Percentiles rank a stretch among this genome's conserved stretches.
Conservation (phyloP, 1,284 basidiomycete genomes). For the Cutaneotrichosporon curvatum region DNA sequence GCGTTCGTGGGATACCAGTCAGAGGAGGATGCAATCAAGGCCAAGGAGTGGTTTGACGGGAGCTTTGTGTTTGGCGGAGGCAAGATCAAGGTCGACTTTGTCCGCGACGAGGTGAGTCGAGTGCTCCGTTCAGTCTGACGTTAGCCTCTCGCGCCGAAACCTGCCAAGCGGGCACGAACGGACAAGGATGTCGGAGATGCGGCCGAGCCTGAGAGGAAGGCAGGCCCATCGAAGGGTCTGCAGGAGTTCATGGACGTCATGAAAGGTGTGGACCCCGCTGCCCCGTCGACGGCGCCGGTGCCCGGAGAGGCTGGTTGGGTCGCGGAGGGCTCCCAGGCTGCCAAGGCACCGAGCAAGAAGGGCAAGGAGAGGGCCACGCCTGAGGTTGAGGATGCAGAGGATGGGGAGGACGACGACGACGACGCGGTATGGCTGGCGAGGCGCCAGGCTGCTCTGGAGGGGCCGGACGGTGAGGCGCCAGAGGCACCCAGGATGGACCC, state of each 20-base stretch:
- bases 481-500: constrained; percentile 25
- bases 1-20: constrained; percentile 89
- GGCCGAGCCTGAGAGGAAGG: constrained; percentile 9
- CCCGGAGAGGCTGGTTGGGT: constrained; percentile 30
- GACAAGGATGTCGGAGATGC: constrained; percentile 10
- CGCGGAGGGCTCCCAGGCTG: constrained; percentile 20
- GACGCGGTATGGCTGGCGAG: constrained; percentile 61
- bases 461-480: constrained; percentile 10
- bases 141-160: constrained; percentile 14
- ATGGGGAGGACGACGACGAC: constrained; percentile 52
- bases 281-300: constrained; percentile 28
- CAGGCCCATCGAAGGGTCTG: constrained; percentile 58
- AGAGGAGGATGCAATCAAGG: constrained; percentile 65
- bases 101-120: constrained; percentile 57
- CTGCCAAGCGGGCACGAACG: constrained; percentile 20
- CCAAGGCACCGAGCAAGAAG: constrained; percentile 49
- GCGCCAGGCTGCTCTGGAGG: constrained; percentile 38
- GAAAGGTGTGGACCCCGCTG: constrained; percentile 47
- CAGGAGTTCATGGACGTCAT: constrained; percentile 50
- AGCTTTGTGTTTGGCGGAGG: constrained; percentile 68
- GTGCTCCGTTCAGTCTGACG: neutral
- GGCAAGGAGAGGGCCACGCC: constrained; percentile 51
- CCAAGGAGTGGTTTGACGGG: constrained; percentile 76
- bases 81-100: constrained; percentile 66
- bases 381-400: constrained; percentile 14